phyloP scores from a whole-genome alignment of 768 basidiomycete genomes.

The Podaxis carcinomalis region DNA sequence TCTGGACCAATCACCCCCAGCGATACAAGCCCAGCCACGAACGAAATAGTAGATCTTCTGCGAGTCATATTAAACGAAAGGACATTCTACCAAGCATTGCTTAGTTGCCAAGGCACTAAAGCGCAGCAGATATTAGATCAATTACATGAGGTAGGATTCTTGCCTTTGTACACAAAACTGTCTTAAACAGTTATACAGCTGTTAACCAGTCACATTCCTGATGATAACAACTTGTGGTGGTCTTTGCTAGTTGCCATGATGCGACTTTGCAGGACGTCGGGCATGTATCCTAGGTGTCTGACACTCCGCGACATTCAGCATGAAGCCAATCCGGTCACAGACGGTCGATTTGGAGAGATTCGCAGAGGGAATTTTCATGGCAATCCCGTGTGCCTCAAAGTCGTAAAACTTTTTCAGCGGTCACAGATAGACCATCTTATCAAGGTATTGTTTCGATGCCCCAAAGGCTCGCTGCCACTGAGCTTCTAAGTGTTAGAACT shows the following conservation, averaged over 20 bases:
- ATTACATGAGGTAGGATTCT: neutral
- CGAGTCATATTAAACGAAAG: neutral
- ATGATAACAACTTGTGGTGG: neutral
- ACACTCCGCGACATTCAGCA: conserved; percentile 15
- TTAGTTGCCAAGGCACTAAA: neutral
- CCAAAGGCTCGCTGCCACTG: conserved; percentile 11
- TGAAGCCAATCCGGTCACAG: conserved; percentile 10
- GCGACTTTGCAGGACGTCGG: conserved; percentile 21
- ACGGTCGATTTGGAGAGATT: conserved; percentile 23
- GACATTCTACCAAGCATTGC: neutral
- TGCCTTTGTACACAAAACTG: neutral
- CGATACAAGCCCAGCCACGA: neutral
- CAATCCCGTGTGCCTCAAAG: conserved; percentile 22
- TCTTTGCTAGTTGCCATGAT: neutral
- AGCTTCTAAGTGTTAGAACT: neutral
- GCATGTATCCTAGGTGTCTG: conserved; percentile 24
- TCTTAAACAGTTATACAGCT: neutral
- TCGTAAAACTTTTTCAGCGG: conserved; percentile 20
- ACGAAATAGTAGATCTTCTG: neutral
- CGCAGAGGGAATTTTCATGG: conserved; percentile 19
- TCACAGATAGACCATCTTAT: conserved; percentile 16
- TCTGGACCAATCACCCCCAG: neutral
- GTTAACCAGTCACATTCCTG: neutral
- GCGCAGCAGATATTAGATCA: neutral
- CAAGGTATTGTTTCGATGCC: conserved; percentile 17